Percentiles rank a stretch among this genome's conserved stretches.
These are phyloP conservation scores for Penicillium sp. DNA, from an alignment of 2,329 filamentous ascomycete species.

Conservation along the genomic window DNA sequence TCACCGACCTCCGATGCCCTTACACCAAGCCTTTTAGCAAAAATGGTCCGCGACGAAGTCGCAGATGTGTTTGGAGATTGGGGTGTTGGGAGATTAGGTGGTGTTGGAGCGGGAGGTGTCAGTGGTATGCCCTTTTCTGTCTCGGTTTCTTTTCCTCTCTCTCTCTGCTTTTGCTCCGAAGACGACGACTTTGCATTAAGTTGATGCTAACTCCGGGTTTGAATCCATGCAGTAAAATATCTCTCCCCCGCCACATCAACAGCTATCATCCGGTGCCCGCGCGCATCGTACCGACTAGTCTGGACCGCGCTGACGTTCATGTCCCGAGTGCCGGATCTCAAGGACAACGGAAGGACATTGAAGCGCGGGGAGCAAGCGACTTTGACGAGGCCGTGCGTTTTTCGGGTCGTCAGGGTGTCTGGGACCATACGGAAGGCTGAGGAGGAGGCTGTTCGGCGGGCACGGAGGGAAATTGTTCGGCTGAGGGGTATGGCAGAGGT, in stretches of 20 bases:
- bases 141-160: not conserved
- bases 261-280: slow-evolving; percentile 83
- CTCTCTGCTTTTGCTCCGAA: too few species aligned
- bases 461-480: slow-evolving; percentile 71
- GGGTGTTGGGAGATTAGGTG: slow-evolving; percentile 64
- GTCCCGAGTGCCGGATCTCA: slow-evolving; percentile 67
- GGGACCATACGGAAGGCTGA: slow-evolving; percentile 93
- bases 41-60: slow-evolving; percentile 73
- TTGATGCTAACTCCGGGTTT: not conserved
- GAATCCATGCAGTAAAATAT: slow-evolving; percentile 74
- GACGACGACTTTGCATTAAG: too few species aligned
- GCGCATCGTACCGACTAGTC: slow-evolving; percentile 81
- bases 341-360: slow-evolving; percentile 34
- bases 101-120: slow-evolving; percentile 71
- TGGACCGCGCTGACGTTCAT: slow-evolving; percentile 90
- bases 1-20: slow-evolving; percentile 77
- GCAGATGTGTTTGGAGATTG: slow-evolving; percentile 83
- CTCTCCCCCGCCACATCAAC: slow-evolving; percentile 90
- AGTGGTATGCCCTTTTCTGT: slow-evolving; percentile 57
- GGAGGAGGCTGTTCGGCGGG: slow-evolving; percentile 82
- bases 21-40: slow-evolving; percentile 67
- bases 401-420: slow-evolving; percentile 83
- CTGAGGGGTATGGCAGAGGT: slow-evolving; percentile 60
- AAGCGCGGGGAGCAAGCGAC: slow-evolving; percentile 27
- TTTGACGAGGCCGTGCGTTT: slow-evolving; percentile 65